Evolutionary conservation across 73 alveolate species (phyloP), one percentile per base, ranked within the genome.

Genomic region (Paramecium primaurelia): DNA sequence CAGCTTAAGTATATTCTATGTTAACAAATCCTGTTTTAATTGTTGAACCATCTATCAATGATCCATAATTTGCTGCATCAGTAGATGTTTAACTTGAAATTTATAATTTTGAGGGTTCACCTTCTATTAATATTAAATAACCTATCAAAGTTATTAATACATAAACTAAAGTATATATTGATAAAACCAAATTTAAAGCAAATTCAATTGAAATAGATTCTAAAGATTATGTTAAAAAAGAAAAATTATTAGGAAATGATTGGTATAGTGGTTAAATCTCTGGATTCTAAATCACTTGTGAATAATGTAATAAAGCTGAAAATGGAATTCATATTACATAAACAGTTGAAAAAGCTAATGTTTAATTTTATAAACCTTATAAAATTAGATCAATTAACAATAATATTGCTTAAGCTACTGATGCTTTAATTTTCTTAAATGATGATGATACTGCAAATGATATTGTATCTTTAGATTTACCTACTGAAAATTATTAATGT

Each of bases 261-360:
- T 80, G 91, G 91, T 80, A 20, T 49, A 45, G 58, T 45, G 91
- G 91, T 12, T 47, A 80, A 80, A 26, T 80, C 47, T 25, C 87
- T 6, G 60, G 22, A 34, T 40, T 73, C 59, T 1, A 11, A 20
- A 11, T 73, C 8, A 18, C 16, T n/a, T 37, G 87, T 18, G 47
- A 32, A 1, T 38, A 73, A 71, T 71, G 83, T 26, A 34, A 10
- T 4, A 30, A 26, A n/a, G 45, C 32, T 20, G 32, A 22, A 3
- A 16, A 6, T 68, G 47, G 47, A 28, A 10, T 68, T 9, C 22
- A 32, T 26, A 1, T 68, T n/a, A 12, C 40, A 68, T 12, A 68
- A 32, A 68, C 47, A 32, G 49, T 68, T 5, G 84, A 68, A 68
- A 28, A 22, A 8, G 84, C 51, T 3, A n/a, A 34, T 68, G 51